Percentiles rank a stretch among this genome's conserved stretches.
Conservation (phyloP, 768 basidiomycete genomes). For the Hortiboletus campestris region DNA sequence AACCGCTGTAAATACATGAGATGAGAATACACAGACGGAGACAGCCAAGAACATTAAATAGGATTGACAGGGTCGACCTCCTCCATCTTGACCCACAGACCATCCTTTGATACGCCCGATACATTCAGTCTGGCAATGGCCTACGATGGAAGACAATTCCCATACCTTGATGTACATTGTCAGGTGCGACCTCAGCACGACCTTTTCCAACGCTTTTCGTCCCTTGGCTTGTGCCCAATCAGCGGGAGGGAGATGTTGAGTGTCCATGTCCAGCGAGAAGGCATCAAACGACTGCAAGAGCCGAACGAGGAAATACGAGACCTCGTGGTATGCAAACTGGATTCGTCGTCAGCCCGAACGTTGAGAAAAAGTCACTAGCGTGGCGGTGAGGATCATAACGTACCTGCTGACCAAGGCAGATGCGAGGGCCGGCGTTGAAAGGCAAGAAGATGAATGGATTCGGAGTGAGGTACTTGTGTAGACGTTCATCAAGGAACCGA, state of each 20-base stretch:
- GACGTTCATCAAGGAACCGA: constrained; percentile 58
- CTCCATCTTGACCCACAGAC: constrained; percentile 27
- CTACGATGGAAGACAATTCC: not conserved
- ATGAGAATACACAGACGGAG: not conserved
- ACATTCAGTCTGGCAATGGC: not conserved
- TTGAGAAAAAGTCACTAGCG: not conserved
- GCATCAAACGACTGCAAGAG: constrained; percentile 48
- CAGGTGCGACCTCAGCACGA: constrained; percentile 39
- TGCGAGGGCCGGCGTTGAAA: constrained; percentile 66
- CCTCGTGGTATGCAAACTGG: constrained; percentile 56
- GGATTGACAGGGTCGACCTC: constrained; percentile 12
- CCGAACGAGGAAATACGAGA: constrained; percentile 52
- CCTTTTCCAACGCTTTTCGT: constrained; percentile 41
- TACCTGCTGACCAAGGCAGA: constrained; percentile 55
- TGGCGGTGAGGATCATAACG: not conserved
- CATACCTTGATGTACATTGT: constrained; percentile 45
- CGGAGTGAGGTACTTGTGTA: constrained; percentile 50
- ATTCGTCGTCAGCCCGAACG: not conserved
- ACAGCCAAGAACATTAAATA: not conserved
- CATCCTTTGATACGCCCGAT: constrained; percentile 9
- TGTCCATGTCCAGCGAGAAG: constrained; percentile 37
- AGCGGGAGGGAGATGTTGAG: constrained; percentile 33
- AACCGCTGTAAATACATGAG: not conserved
- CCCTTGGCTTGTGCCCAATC: constrained; percentile 34
- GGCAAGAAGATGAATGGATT: constrained; percentile 72